Evolutionary conservation across 1,284 basidiomycete genomes (phyloP).

Genomic region (Spongispora temasekensis): DNA sequence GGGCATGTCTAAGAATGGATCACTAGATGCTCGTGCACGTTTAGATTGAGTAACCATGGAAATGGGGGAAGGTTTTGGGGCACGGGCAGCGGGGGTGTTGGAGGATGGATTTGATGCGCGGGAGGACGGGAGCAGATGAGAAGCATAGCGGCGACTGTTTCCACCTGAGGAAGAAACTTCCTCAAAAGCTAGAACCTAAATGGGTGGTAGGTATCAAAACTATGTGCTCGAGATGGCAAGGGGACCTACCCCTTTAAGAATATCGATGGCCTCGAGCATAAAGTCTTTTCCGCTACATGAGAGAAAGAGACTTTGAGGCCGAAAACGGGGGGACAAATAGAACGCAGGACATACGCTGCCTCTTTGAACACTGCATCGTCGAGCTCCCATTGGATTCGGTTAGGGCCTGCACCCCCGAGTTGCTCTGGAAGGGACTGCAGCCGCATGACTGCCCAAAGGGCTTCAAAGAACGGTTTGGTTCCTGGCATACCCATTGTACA

Average conservation of each 20-base stretch:
- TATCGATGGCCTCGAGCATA: conserved; percentile 78
- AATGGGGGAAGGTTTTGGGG: conserved; percentile 40
- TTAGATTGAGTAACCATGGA: conserved; percentile 49
- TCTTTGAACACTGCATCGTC: conserved; percentile 85
- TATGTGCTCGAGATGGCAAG: conserved; percentile 15
- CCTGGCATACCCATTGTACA: conserved; percentile 81
- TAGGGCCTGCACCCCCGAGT: conserved; percentile 69
- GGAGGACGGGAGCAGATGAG: conserved; percentile 40
- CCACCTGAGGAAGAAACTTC: conserved; percentile 51
- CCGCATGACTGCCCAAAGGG: conserved; percentile 72
- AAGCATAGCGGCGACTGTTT: conserved; percentile 35
- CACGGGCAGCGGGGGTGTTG: conserved; percentile 33
- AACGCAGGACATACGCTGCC: conserved; percentile 62
- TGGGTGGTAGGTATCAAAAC: conserved; percentile 3
- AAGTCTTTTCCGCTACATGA: conserved; percentile 73
- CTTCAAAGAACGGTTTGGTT: conserved; percentile 77
- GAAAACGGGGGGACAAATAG: conserved; percentile 7
- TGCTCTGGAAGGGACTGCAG: conserved; percentile 70
- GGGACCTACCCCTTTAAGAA: conserved; percentile 75
- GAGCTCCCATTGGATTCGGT: conserved; percentile 74
- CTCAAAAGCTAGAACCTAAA: conserved; percentile 66
- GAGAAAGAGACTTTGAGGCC: conserved; percentile 20
- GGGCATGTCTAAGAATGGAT: conserved; percentile 76
- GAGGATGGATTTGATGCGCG: conserved; percentile 46
- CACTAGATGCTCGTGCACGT: conserved; percentile 71